Percentiles rank a stretch among this genome's conserved stretches.
These are phyloP conservation scores for Melanomma pulvis-pyrius DNA, from an alignment of 495 filamentous ascomycete species.

Conservation along the genomic window DNA sequence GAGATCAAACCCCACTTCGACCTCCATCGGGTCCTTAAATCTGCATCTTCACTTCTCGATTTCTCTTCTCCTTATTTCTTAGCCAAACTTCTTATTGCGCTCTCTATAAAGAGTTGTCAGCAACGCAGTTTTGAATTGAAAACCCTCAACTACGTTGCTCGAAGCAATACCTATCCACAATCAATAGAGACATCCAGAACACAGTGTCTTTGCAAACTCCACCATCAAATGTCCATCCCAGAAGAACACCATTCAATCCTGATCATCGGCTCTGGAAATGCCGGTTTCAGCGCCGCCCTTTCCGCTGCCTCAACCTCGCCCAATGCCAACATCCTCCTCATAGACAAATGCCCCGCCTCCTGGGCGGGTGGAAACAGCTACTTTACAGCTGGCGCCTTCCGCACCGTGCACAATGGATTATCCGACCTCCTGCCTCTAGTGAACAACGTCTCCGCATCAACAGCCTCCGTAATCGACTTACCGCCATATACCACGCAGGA, in stretches of 20 bases:
- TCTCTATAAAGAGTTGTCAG: too few relatives aligned
- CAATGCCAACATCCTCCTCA: conserved; percentile 46
- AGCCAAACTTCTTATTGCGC: too few relatives aligned
- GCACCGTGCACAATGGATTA: conserved; percentile 53
- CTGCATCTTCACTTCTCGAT: too few relatives aligned
- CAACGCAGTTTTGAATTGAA: too few relatives aligned
- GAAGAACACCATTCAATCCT: conserved; percentile 43
- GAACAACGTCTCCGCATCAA: conserved; percentile 49
- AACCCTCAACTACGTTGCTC: too few relatives aligned
- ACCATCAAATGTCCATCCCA: neutral
- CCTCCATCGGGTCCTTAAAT: too few relatives aligned
- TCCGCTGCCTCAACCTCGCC: conserved; percentile 51
- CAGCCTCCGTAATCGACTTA: conserved; percentile 51
- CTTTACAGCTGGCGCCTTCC: conserved; percentile 62
- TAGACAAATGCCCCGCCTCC: conserved; percentile 56
- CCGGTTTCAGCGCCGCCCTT: conserved; percentile 59
- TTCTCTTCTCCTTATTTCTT: too few relatives aligned
- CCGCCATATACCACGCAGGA: conserved; percentile 50
- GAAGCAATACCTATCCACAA: too few relatives aligned
- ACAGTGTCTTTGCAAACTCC: too few relatives aligned
- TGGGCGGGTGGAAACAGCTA: conserved; percentile 63
- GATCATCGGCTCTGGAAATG: conserved; percentile 61
- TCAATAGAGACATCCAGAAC: too few relatives aligned
- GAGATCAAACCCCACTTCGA: too few relatives aligned
- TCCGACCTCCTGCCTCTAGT: conserved; percentile 54